Evolutionary conservation across 116 monocot species (phyloP), one percentile per base, ranked within the genome.

Genomic region (Zostera marina): DNA sequence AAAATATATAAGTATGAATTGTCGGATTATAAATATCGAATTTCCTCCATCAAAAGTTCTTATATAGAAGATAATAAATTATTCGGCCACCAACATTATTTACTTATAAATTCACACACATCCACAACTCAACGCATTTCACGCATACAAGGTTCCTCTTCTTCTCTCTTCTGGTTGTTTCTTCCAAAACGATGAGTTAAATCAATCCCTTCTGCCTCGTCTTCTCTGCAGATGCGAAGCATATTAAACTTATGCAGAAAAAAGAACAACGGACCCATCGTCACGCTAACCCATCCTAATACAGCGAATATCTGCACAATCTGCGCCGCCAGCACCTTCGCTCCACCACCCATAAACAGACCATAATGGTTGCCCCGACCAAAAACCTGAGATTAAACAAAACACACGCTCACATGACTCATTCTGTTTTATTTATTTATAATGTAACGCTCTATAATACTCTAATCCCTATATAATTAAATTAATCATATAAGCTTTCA

Each of bases 271-370:
- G 90, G 81, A 0, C 76, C 90, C 90, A 90, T 90, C 20, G 81
- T 81, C 44, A 8, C 43, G 65, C 79, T 90, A 55, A 90, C 90
- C 90, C 90, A 90, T 16, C 75, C 88, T 6, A 63, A 23, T 44
- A 71, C 73, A 46, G 73, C 83, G 53, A 77, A 26, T n/a, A 88
- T 79, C 45, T 74, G 68, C 14, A 88, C 49, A 1, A 88, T 11
- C 24, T 88, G 88, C 10, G 88, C 88, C 9, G 64, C 88, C 16
- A 88, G 60, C 25, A 88, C 65, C 83, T 2, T 69, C 82, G 21
- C 83, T 52, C 54, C 83, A 54, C 88, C 88, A 38, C 88, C 83
- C 82, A 88, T 88, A 60, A 88, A 80, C 22, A 88, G 64, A 12
- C 83, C 80, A 70, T 82, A 73, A 73, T 5, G 77, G 76, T 0